Evolutionary conservation across 2,329 filamentous ascomycete species (phyloP).

Genomic region (Aspergillus flavus): DNA sequence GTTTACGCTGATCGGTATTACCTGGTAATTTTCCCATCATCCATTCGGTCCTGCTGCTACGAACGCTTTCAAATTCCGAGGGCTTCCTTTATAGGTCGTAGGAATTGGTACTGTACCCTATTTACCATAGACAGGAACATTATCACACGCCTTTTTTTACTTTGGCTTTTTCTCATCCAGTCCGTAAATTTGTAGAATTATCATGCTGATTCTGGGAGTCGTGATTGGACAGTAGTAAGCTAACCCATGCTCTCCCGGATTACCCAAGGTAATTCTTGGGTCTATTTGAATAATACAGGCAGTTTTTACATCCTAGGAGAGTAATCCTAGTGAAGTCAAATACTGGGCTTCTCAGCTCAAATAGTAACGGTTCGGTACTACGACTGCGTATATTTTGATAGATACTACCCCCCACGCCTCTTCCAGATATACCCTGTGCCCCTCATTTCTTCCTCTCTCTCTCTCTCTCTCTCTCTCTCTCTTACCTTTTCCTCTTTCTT

Average conservation of each 20-base stretch:
- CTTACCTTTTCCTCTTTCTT: no score
- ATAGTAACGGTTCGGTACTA: neutral
- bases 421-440: no score
- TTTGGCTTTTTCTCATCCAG: neutral
- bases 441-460: no score
- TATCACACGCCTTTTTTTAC: neutral
- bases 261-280: neutral
- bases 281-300: neutral
- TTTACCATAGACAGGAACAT: neutral
- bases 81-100: neutral
- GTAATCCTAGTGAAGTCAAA: slow-evolving; percentile 4
- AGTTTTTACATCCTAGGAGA: neutral
- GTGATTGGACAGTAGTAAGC: slow-evolving; percentile 8
- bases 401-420: neutral
- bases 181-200: neutral
- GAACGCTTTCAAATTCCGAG: neutral
- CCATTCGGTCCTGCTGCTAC: neutral
- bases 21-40: slow-evolving; percentile 13
- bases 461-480: no score
- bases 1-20: slow-evolving; percentile 11
- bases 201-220: neutral
- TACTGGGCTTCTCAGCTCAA: neutral
- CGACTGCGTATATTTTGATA: neutral
- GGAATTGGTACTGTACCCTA: neutral
- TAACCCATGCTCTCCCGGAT: neutral